Base-by-base conservation (phyloP, 306 rosid species). In the Begonia masoniana region DNA sequence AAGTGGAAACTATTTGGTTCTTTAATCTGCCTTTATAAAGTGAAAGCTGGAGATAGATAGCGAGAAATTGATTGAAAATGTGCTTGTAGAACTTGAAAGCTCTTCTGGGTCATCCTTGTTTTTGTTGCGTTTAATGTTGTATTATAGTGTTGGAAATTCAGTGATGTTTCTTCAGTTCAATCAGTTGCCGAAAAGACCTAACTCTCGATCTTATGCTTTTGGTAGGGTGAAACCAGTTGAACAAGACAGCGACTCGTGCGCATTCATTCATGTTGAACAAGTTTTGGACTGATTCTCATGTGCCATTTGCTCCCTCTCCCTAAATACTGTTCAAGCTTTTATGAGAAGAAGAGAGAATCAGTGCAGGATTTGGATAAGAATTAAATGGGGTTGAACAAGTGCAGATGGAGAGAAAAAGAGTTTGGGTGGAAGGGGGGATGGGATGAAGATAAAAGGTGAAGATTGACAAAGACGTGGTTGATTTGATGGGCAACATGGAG, bases 401-500 rank as follows among this genome's bases (percentile, higher is more conserved):
- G 47, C 43, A 58, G 62, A 51, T 58, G 54, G 62, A 21, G 23
- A 31, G 13, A 24, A 9, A 47, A 14, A 14, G 26, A 26, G 62
- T 42, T 58, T 24, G 45, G 12, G n/a, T 13, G 35, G 10, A 21
- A 31, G 47, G 31, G 47, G 47, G 31, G 46, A 24, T 47, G 12
- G 13, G 17, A 58, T 58, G 52, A 43, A 57, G 23, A 46, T 17
- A 12, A 46, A 47, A 45, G 61, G 24, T 42, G 16, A 24, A 10
- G 45, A 9, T 47, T 19, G 45, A 47, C 43, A 47, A 31, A 6
- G 35, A 19, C 50, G 47, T 26, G 7, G 12, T 41, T 56, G 61
- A 56, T 56, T 56, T 56, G 61, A 56, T 56, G 61, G 50, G 51
- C 60, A 39, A 56, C 50, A 52, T 52, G 49, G 49, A 2, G 49